Evolutionary conservation across 2,329 filamentous ascomycete species (phyloP), one percentile per base, ranked within the genome.

Genomic region (Talaromyces atroroseus): DNA sequence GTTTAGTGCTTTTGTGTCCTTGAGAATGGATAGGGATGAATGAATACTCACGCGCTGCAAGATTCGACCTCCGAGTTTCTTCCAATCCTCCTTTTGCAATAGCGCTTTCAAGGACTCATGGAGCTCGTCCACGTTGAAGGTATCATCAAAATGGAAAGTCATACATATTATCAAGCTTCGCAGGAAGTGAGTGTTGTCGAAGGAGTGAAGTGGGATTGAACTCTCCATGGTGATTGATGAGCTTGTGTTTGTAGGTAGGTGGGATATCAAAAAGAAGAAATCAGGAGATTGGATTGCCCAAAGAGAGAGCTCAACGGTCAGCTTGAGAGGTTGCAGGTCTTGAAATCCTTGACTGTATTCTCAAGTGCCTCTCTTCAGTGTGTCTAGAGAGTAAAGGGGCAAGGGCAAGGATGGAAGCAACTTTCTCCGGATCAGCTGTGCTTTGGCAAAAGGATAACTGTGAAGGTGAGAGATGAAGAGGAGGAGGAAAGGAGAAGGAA

Each of bases 101-200:
- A 56, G 21, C 18, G 32, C 34, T 21, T 38, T 10, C 40, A 56
- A 32, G 7, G 38, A 46, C 2, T 40, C 20, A 12, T 46, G 47
- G 12, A 56, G 47, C n/a, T 24, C 34, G n/a, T 44, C 26, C 12
- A 38, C 36, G 29, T 56, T 20, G 16, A 56, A 32, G 6, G 40
- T 26, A 6, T 38, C 20, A 2, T 50, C 54, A 20, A 56, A 56
- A 1, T 24, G 42, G 8, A 56, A 18, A 11, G 48, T 56, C 47
- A 56, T 26, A 18, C 26, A 51, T 21, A 49, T 50, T 10, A 56
- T n/a, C 48, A 46, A 51, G 48, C 38, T 56, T 16, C 21, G 46
- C 29, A 51, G 6, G 20, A 44, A 21, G 16, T 38, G 21, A 3
- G 46, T 50, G n/a, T 51, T 26, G 36, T 56, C 54, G 20, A 49